Evolutionary conservation across 805 yeast species (phyloP).

Genomic region (Kurtzmaniella fragi): DNA sequence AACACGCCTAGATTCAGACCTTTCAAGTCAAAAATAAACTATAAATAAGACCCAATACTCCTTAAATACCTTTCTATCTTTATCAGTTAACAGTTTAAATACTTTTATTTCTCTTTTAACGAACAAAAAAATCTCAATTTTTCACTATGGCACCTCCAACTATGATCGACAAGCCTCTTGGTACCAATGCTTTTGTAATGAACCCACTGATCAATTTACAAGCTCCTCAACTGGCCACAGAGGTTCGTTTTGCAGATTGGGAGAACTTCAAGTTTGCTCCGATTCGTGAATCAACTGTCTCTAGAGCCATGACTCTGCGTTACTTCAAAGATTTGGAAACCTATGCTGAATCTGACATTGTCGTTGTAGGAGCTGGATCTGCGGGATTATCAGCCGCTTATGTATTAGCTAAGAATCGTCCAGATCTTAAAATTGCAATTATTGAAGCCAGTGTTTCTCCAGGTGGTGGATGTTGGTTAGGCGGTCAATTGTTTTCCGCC

Average conservation of each 20-base stretch:
- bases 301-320: slow-evolving; percentile 75
- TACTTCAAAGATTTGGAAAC: slow-evolving; percentile 70
- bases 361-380: slow-evolving; percentile 75
- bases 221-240: slow-evolving; percentile 16
- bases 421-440: slow-evolving; percentile 69
- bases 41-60: no score
- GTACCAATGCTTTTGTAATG: background rate
- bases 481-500: slow-evolving; percentile 73
- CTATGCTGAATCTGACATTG: slow-evolving; percentile 70
- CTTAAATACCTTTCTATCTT: no score
- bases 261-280: slow-evolving; percentile 63
- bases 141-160: slow-evolving; percentile 31
- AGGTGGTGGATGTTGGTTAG: slow-evolving; percentile 79
- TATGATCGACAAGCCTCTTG: slow-evolving; percentile 11
- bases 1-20: no score
- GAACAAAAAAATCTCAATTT: background rate
- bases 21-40: no score
- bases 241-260: slow-evolving; percentile 52
- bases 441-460: slow-evolving; percentile 72
- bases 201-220: slow-evolving; percentile 14
- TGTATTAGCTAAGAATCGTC: slow-evolving; percentile 65
- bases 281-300: slow-evolving; percentile 72
- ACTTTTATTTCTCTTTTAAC: background rate
- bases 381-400: slow-evolving; percentile 77
- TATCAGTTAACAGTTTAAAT: slow-evolving; percentile 1